A percentile compares a stretch with the other conserved stretches of the same genome.
Conservation (phyloP, 2,329 filamentous ascomycete species). For the Sporothrix luriei region DNA sequence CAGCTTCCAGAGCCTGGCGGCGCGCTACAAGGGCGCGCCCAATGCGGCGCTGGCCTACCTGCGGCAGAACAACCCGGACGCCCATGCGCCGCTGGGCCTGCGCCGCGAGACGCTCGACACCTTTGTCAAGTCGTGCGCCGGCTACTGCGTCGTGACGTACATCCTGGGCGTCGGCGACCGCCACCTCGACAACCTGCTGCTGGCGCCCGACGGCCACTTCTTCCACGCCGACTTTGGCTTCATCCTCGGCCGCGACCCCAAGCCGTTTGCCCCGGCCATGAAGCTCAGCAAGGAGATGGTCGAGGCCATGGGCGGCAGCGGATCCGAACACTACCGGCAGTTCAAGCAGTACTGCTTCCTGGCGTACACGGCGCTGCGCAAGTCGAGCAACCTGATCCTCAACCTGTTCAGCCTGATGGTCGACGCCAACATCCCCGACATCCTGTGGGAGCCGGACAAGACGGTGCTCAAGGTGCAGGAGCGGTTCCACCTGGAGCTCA, state of each 20-base stretch:
- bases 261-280: constrained; percentile 95
- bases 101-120: constrained; percentile 92
- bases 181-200: constrained; percentile 90
- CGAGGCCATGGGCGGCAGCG: constrained; percentile 90
- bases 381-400: constrained; percentile 85
- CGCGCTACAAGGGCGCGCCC: constrained; percentile 69
- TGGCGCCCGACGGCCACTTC: constrained; percentile 88
- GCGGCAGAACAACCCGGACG: constrained; percentile 85
- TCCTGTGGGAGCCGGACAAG: constrained; percentile 88
- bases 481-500: constrained; percentile 86
- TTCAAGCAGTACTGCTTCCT: constrained; percentile 98
- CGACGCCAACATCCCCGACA: constrained; percentile 95
- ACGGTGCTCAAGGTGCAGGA: constrained; percentile 94
- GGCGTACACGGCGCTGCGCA: constrained; percentile 86
- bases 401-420: constrained; percentile 98
- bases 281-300: constrained; percentile 98
- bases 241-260: constrained; percentile 94
- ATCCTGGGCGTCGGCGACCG: constrained; percentile 94
- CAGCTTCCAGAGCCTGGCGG: constrained; percentile 77
- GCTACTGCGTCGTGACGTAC: constrained; percentile 98
- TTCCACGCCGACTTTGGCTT: constrained; percentile 99
- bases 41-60: constrained; percentile 80
- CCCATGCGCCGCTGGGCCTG: constrained; percentile 77
- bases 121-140: constrained; percentile 92
- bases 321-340: constrained; percentile 76